Evolutionary conservation across 805 yeast species (phyloP), one percentile per base, ranked within the genome.

Genomic region (Sugiyamaella americana): DNA sequence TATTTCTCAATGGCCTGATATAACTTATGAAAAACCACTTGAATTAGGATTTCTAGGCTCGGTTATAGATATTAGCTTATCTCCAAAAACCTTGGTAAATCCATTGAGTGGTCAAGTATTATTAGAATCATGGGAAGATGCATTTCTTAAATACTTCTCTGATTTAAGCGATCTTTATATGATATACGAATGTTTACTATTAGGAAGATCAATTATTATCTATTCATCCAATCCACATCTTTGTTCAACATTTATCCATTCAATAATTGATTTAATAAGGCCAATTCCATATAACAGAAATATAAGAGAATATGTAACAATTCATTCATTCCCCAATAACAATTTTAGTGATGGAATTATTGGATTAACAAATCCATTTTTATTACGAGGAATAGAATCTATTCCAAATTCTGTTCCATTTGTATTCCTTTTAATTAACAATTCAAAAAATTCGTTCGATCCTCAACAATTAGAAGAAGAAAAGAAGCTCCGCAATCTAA

Each of bases 311-410:
- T 58, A 58, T 37, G 53, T 57, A 6, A 58, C 61, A 3, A 56
- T 57, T 30, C 61, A 58, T 37, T 49, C 60, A 8, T 45, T 44
- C 34, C 32, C 32, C 11, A 29, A 46, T 10, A 32, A 37, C 18
- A 34, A 37, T 20, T 41, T 34, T 10, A 26, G 19, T 18, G 20
- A 38, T 6, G 54, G 56, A 2, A 49, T 54, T 4, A 40, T 37
- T 10, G 60, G 60, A 4, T 38, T 57, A 35, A 55, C 60, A 16
- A 58, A 58, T 43, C 60, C 60, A 30, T 46, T 58, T 18, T 48
- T 58, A 17, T 39, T 56, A 18, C 20, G 40, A 18, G 37, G 20
- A 6, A 35, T 35, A 35, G 37, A 35, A 16, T 35, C 20, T 5
- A 26, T 26, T 26, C 32, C 32, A 26, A 8, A 8, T 8, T 8